Conservation (phyloP, 331 rosid genomes). For the Quercus tomentella region DNA sequence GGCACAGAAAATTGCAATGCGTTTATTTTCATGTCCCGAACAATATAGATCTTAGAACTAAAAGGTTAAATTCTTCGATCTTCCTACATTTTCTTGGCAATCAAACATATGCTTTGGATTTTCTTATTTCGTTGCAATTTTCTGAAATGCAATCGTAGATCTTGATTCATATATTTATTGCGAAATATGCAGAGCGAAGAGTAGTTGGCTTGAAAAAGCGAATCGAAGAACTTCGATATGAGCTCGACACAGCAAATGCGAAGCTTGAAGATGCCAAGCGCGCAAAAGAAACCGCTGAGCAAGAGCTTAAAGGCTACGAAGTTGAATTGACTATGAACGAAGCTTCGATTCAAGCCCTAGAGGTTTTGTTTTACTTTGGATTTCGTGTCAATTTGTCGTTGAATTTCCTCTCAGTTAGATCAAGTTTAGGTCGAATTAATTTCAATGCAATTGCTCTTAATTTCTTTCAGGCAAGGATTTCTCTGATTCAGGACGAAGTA, state of each 20-base stretch:
- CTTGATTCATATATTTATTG: neutral
- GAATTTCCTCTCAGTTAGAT: neutral
- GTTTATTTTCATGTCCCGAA: neutral
- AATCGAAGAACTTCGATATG: conserved; percentile 54
- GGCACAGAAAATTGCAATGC: neutral
- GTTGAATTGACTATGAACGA: conserved; percentile 40
- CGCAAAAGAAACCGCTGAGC: conserved; percentile 56
- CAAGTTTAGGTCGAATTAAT: neutral
- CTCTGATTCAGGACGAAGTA: conserved; percentile 43
- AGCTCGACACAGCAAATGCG: conserved; percentile 38
- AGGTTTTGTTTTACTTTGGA: conserved; percentile 22
- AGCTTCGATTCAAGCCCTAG: conserved; percentile 34
- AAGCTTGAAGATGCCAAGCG: conserved; percentile 74
- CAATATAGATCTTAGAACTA: neutral
- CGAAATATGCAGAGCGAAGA: conserved; percentile 56
- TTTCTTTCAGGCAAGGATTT: conserved; percentile 58
- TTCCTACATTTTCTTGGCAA: neutral
- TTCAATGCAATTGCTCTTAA: neutral
- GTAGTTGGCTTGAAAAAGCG: conserved; percentile 54
- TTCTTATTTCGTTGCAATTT: neutral
- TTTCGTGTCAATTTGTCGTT: neutral
- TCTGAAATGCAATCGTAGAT: neutral
- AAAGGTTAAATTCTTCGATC: neutral
- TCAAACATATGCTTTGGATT: neutral
- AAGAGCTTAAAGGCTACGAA: conserved; percentile 61